Evolutionary conservation across 2,329 filamentous ascomycete species (phyloP).

Genomic region (Biscogniauxia sp.): DNA sequence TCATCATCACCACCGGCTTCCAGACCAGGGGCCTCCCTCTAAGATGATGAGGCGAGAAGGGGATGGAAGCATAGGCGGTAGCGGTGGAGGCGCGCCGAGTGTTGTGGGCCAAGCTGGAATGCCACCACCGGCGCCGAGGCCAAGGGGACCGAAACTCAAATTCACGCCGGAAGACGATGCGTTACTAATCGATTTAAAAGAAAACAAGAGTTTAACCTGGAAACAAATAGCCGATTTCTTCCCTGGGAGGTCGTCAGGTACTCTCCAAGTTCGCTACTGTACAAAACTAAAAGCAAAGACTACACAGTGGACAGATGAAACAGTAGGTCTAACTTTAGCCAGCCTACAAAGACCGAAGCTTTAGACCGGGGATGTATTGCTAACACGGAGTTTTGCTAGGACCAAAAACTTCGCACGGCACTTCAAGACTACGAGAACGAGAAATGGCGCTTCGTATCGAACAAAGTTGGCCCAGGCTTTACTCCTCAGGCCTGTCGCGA

Average conservation of each 20-base stretch:
- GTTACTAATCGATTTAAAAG: slow-evolving; percentile 83
- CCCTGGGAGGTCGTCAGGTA: slow-evolving; percentile 84
- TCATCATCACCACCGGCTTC: slow-evolving; percentile 80
- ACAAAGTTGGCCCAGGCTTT: slow-evolving; percentile 87
- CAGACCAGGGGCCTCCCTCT: slow-evolving; percentile 67
- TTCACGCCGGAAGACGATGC: slow-evolving; percentile 92
- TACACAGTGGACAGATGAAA: slow-evolving; percentile 90
- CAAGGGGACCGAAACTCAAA: slow-evolving; percentile 85
- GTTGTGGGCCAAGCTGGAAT: slow-evolving; percentile 85
- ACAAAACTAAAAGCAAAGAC: slow-evolving; percentile 94
- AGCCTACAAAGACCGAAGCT: slow-evolving; percentile 4
- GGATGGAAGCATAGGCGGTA: slow-evolving; percentile 42
- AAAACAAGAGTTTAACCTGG: slow-evolving; percentile 93
- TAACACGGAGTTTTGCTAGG: slow-evolving; percentile 45
- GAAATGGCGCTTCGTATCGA: slow-evolving; percentile 88
- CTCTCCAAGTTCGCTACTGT: slow-evolving; percentile 89
- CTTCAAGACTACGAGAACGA: slow-evolving; percentile 86
- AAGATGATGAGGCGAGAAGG: slow-evolving; percentile 65
- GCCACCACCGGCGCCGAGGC: slow-evolving; percentile 76
- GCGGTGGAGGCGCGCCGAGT: slow-evolving; percentile 65
- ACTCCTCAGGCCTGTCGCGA: slow-evolving; percentile 85
- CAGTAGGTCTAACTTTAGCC: slow-evolving; percentile 56
- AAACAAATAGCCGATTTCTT: slow-evolving; percentile 98
- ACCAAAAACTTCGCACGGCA: slow-evolving; percentile 72
- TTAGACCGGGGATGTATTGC: slow-evolving; percentile 4